Base-by-base conservation (phyloP, 495 filamentous ascomycete species). In the Echria macrotheca region DNA sequence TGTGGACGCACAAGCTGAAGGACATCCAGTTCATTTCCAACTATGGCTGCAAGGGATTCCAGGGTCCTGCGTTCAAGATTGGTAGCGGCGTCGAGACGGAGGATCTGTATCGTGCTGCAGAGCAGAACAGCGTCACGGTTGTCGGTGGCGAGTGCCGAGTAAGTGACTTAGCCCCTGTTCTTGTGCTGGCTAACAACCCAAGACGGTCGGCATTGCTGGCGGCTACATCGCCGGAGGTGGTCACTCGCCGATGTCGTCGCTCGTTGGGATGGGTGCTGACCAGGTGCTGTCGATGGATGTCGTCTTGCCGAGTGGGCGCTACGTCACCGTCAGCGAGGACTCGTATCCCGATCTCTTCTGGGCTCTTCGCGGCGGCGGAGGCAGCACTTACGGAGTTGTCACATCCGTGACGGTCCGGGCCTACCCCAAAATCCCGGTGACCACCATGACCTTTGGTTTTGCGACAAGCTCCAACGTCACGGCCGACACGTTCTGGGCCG, bases 1-100 rank as follows among this genome's bases (percentile, higher is more conserved):
- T 86, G 23, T 86, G 81, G 81, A 86, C 80, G 14, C 80, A 85
- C 53, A 68, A 79, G 37, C 61, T 85, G 44, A 82, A 82, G 48
- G 60, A 68, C 24, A 66, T 71, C 19, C 31, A 73, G 21, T 69
- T 71, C 44, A 49, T 73, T 23, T 53, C 61, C 40, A 44, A 56
- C 12, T 65, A 80, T 12, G 59, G 64, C 32, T 66, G 70, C 15
- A 49, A 46, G 0, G 41, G 25, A 5, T 74, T 74, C 32, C 51
- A 49, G 2, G 77, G 77, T 0, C 66, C 65, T 5, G 77, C 77
- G 0, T 63, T 74, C 41, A 76, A 71, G 43, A 45, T 79, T 1
- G 74, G 71, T 7, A 64, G 62, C 4, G 79, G 76, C 6, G 68
- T 78, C 1, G 60, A 69, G 49, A 70, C 61, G 0, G 58, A 64